These are phyloP conservation scores for Lepidium campestre DNA, from an alignment of 441 rosid species.

Conservation along the genomic window DNA sequence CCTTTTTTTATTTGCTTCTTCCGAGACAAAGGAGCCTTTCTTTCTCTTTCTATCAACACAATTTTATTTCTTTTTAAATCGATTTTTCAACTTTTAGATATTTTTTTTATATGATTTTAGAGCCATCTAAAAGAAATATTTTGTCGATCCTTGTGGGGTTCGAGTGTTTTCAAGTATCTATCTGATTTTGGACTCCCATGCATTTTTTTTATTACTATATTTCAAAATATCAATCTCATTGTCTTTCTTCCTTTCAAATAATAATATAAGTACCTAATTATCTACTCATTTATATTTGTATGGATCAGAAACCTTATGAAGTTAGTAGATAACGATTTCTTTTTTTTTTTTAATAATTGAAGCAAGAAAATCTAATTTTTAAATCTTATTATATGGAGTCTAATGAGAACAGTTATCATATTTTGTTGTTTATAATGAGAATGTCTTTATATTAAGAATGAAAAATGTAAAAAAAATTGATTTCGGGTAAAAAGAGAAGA, in stretches of 20 bases:
- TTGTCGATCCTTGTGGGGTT: conserved; percentile 32
- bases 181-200: conserved; percentile 25
- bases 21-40: conserved; percentile 22
- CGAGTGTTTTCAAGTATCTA: conserved; percentile 21
- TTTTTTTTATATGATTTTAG: not conserved
- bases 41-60: conserved; percentile 1
- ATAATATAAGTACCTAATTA: not conserved
- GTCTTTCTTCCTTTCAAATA: not conserved
- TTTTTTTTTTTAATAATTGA: no score
- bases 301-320: not conserved
- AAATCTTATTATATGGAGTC: no score
- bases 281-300: not conserved
- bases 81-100: not conserved
- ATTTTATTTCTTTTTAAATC: not conserved
- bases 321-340: not conserved
- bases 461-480: no score
- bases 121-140: conserved; percentile 23
- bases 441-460: no score
- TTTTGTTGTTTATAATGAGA: no score
- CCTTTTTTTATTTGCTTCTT: not conserved
- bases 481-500: no score
- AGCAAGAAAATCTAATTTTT: no score
- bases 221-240: conserved; percentile 3
- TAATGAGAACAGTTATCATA: no score
- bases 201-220: not conserved